Evolutionary conservation across 2,329 filamentous ascomycete genomes (phyloP).

Genomic region (Aspergillus sp.): DNA sequence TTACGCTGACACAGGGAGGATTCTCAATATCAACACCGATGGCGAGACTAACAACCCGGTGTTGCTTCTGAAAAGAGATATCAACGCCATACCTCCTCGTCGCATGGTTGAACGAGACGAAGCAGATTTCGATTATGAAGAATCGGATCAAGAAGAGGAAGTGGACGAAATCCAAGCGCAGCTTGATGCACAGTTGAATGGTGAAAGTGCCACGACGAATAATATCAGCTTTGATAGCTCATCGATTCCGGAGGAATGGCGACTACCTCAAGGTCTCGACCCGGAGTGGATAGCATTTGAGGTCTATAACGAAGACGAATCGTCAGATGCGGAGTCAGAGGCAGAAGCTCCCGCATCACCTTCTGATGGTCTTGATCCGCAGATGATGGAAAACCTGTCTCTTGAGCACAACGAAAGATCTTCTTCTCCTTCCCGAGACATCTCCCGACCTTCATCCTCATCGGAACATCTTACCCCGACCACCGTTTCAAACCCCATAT

Average conservation of each 20-base stretch:
- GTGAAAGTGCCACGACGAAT: background rate
- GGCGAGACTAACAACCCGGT: constrained; percentile 68
- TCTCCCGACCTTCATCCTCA: constrained; percentile 24
- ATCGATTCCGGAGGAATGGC: constrained; percentile 45
- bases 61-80: constrained; percentile 67
- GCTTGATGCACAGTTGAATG: constrained; percentile 34
- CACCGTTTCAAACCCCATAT: constrained; percentile 44
- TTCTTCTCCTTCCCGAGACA: constrained; percentile 35
- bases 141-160: constrained; percentile 22
- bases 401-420: constrained; percentile 25
- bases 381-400: constrained; percentile 46
- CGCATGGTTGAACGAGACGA: constrained; percentile 51
- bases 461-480: constrained; percentile 17
- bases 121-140: constrained; percentile 25
- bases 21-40: constrained; percentile 73
- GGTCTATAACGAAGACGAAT: constrained; percentile 65
- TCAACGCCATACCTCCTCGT: constrained; percentile 58
- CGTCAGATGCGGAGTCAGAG: constrained; percentile 51
- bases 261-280: constrained; percentile 70
- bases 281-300: constrained; percentile 90
- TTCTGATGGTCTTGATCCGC: constrained; percentile 34
- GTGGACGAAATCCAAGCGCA: constrained; percentile 39
- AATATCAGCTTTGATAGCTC: constrained; percentile 21
- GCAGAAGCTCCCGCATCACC: constrained; percentile 21
- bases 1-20: constrained; percentile 84